Conservation (phyloP, 163 green algal genomes). For the Scenedesmus sp. region DNA sequence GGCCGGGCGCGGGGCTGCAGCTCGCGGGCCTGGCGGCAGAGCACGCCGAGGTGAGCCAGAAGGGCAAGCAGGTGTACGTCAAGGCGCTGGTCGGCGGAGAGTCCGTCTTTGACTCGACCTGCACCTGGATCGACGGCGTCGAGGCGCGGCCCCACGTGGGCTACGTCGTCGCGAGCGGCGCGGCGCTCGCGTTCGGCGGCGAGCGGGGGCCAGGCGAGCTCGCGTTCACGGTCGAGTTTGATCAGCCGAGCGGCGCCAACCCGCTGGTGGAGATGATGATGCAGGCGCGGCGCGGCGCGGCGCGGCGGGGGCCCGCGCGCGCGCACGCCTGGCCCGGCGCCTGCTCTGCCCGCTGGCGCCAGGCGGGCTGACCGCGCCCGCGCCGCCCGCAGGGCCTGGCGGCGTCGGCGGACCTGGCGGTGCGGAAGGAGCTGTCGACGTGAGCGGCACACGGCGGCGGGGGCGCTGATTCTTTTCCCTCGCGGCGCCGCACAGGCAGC, state of each 20-base stretch:
- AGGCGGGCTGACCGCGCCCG: too few species aligned
- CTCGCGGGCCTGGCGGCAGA: constrained; percentile 1
- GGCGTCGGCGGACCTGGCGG: constrained; percentile 1
- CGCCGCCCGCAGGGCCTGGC: constrained; percentile 20
- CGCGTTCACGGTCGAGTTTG: constrained; percentile 27
- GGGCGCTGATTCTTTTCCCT: neutral
- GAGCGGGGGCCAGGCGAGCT: neutral
- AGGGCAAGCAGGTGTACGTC: constrained; percentile 41
- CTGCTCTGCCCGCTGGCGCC: too few species aligned
- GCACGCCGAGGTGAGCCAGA: constrained; percentile 40
- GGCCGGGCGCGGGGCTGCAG: constrained; percentile 1
- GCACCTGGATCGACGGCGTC: constrained; percentile 43
- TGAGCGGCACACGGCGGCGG: neutral
- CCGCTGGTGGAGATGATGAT: constrained; percentile 47
- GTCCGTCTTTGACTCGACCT: constrained; percentile 40
- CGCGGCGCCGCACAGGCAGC: neutral
- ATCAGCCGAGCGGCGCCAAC: constrained; percentile 40
- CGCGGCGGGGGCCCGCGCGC: too few species aligned
- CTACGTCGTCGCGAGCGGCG: constrained; percentile 41
- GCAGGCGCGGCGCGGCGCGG: neutral
- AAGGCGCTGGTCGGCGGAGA: constrained; percentile 29
- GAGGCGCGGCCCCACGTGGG: constrained; percentile 32
- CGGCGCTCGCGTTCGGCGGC: constrained; percentile 34
- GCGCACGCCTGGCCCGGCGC: too few species aligned
- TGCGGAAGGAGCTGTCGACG: constrained; percentile 7